Percentiles rank a stretch among this genome's conserved stretches.
These are phyloP conservation scores for Leucocoprinus sp. DNA, from an alignment of 768 basidiomycete genomes.

Conservation along the genomic window DNA sequence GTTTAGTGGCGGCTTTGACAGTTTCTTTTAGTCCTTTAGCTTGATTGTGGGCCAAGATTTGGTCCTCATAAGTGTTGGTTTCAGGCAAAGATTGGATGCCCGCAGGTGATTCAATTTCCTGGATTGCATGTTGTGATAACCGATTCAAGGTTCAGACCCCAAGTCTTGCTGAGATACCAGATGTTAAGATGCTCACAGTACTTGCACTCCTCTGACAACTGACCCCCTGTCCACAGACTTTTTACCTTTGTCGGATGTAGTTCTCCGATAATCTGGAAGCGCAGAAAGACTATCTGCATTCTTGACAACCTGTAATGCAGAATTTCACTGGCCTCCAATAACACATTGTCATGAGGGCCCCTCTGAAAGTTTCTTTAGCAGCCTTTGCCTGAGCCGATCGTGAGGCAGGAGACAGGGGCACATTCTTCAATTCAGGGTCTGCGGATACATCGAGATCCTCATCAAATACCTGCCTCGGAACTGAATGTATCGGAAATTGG, in stretches of 20 bases:
- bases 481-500: conserved; percentile 4
- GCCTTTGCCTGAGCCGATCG: not conserved
- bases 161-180: conserved; percentile 4
- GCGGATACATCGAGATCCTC: not conserved
- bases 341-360: not conserved
- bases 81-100: not conserved
- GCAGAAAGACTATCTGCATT: not conserved
- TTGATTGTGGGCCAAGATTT: not conserved
- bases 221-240: not conserved
- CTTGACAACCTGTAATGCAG: not conserved
- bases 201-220: conserved; percentile 5
- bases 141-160: conserved; percentile 1
- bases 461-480: not conserved
- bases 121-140: conserved; percentile 5
- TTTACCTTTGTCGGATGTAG: not conserved
- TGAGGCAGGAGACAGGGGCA: not conserved
- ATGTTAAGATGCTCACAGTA: conserved; percentile 2
- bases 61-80: not conserved
- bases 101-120: conserved; percentile 6
- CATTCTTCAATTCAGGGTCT: not conserved
- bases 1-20: not conserved
- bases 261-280: not conserved
- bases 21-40: not conserved
- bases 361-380: not conserved
- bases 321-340: not conserved